A percentile compares a stretch with the other conserved stretches of the same genome.
These are phyloP conservation scores for Jasminum sambac DNA, from an alignment of 257 asterid species.

Conservation along the genomic window DNA sequence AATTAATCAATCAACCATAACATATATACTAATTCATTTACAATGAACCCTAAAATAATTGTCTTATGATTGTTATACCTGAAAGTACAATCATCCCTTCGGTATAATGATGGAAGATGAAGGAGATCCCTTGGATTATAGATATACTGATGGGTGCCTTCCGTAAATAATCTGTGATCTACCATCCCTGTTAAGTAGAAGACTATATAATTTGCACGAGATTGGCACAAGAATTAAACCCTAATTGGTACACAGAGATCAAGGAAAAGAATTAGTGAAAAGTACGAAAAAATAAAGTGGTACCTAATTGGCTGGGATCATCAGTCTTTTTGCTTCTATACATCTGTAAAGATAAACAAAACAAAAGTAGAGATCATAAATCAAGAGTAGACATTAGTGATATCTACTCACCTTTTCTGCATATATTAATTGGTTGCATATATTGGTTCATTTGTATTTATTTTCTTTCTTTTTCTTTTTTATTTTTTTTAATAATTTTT, in stretches of 20 bases:
- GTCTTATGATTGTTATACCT: constrained; percentile 38
- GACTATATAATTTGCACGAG: constrained; percentile 1
- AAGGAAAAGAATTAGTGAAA: background rate
- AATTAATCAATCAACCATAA: background rate
- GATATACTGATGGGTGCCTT: constrained; percentile 57
- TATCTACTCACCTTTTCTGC: background rate
- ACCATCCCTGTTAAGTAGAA: constrained; percentile 36
- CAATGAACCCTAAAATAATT: background rate
- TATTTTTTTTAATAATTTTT: background rate
- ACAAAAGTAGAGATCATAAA: background rate
- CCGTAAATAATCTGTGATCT: constrained; percentile 45
- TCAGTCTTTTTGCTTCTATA: constrained; percentile 74
- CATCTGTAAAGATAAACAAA: constrained; percentile 54
- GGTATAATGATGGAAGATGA: constrained; percentile 50
- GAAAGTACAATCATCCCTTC: constrained; percentile 37
- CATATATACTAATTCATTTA: background rate
- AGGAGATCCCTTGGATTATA: constrained; percentile 69
- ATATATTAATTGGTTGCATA: background rate
- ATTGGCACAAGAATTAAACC: constrained; percentile 16
- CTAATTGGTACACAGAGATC: constrained; percentile 18
- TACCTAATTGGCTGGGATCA: constrained; percentile 39
- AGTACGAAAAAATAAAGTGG: background rate
- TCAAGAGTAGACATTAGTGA: background rate
- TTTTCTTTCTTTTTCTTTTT: background rate
- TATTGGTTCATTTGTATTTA: background rate